Conservation (phyloP, 139 green algal species). For the Axilococcus clingmanii region DNA sequence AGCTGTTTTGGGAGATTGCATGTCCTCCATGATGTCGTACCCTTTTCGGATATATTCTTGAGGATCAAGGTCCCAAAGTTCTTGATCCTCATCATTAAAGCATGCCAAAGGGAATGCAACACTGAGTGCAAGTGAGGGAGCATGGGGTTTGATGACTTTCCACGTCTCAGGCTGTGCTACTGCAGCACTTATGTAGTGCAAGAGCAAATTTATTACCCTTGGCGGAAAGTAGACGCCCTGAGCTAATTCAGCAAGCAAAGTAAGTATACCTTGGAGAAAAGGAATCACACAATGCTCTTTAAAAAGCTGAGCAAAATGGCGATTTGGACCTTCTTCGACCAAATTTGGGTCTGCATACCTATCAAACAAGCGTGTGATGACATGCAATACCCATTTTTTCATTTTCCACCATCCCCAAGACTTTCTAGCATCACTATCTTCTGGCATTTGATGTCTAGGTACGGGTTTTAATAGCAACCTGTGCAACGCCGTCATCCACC, state of each 20-base stretch:
- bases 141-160: slow-evolving; percentile 67
- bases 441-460: slow-evolving; percentile 53
- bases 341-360: slow-evolving; percentile 57
- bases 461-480: slow-evolving; percentile 51
- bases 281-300: slow-evolving; percentile 38
- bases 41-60: slow-evolving; percentile 96
- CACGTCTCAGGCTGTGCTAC: slow-evolving; percentile 36
- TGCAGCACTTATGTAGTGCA: slow-evolving; percentile 63
- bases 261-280: slow-evolving; percentile 70
- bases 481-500: slow-evolving; percentile 77
- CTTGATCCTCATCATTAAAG: slow-evolving; percentile 78
- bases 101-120: slow-evolving; percentile 84
- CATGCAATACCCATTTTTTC: slow-evolving; percentile 95
- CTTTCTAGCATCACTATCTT: slow-evolving; percentile 46
- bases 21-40: slow-evolving; percentile 97
- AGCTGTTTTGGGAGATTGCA: slow-evolving; percentile 82
- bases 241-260: slow-evolving; percentile 43
- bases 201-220: slow-evolving; percentile 65
- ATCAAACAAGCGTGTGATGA: slow-evolving; percentile 65
- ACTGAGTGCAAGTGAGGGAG: slow-evolving; percentile 42
- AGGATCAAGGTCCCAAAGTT: slow-evolving; percentile 91
- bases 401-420: slow-evolving; percentile 88
- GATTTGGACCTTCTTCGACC: slow-evolving; percentile 29
- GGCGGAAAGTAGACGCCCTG: slow-evolving; percentile 53
- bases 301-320: slow-evolving; percentile 58